Evolutionary conservation across 306 rosid genomes (phyloP).

Genomic region (Cucurbita pepo): DNA sequence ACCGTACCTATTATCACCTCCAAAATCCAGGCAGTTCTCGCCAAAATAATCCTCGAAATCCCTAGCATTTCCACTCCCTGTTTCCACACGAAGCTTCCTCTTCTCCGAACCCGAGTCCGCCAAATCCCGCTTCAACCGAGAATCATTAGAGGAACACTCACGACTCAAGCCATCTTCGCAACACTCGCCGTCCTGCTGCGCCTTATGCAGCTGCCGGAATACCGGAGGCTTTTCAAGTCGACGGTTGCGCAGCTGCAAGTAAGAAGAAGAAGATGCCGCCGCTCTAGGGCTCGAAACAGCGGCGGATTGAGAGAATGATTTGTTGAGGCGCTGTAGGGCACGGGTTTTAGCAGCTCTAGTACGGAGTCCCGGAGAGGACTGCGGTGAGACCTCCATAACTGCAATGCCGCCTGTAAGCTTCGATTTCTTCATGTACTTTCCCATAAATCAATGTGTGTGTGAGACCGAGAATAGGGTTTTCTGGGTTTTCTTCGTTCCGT

Average conservation of each 20-base stretch:
- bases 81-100: neutral
- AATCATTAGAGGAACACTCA: neutral
- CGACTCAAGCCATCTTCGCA: conserved; percentile 6
- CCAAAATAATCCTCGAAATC: conserved; percentile 38
- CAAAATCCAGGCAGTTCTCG: conserved; percentile 29
- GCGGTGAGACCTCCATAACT: conserved; percentile 39
- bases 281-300: neutral
- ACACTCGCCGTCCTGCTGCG: conserved; percentile 1
- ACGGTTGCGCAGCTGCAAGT: conserved; percentile 77
- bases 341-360: conserved; percentile 57
- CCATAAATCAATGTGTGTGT: conserved; percentile 19
- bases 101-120: conserved; percentile 2
- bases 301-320: conserved; percentile 1
- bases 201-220: conserved; percentile 1
- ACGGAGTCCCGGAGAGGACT: conserved; percentile 33
- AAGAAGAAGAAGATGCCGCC: conserved; percentile 18
- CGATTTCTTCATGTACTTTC: conserved; percentile 75
- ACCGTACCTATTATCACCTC: conserved; percentile 26
- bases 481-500: neutral
- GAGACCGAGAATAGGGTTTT: neutral
- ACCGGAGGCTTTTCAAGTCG: conserved; percentile 50
- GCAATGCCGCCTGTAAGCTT: conserved; percentile 45
- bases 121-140: conserved; percentile 10
- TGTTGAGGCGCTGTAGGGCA: conserved; percentile 39
- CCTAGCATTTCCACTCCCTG: conserved; percentile 14